These are phyloP conservation scores for Cinnamomum micranthum DNA, from an alignment of 164 flowering plant genomes.

Conservation along the genomic window DNA sequence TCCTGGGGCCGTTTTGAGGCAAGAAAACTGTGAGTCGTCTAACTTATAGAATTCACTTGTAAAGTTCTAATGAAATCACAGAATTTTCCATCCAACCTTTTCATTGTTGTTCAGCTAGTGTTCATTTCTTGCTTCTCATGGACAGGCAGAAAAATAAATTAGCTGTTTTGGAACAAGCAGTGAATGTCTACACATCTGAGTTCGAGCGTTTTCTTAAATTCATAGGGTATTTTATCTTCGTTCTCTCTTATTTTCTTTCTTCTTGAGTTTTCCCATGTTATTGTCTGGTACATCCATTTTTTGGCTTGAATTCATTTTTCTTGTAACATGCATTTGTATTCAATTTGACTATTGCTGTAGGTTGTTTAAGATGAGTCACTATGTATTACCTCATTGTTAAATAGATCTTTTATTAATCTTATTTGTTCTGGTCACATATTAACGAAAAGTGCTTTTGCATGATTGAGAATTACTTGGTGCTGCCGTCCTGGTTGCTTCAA, in stretches of 20 bases:
- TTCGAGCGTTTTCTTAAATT: constrained; percentile 70
- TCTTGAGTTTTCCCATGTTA: neutral
- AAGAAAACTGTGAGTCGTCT: constrained; percentile 59
- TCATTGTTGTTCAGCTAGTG: neutral
- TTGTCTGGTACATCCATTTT: neutral
- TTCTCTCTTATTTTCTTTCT: neutral
- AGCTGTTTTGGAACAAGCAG: constrained; percentile 62
- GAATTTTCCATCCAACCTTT: constrained; percentile 2
- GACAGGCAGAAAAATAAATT: constrained; percentile 46
- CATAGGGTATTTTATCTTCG: constrained; percentile 52
- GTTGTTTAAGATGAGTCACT: neutral
- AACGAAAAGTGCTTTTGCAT: too few species aligned
- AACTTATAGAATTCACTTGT: neutral
- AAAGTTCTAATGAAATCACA: neutral
- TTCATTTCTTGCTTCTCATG: constrained; percentile 7
- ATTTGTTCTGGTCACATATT: too few species aligned
- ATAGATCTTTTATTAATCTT: neutral
- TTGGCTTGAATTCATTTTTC: constrained; percentile 4
- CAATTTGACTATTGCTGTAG: neutral
- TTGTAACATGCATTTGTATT: neutral
- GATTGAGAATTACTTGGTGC: too few species aligned
- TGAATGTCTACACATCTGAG: constrained; percentile 65
- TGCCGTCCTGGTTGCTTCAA: too few species aligned
- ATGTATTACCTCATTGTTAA: neutral
- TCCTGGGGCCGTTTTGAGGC: constrained; percentile 58